Conservation (phyloP, 305 asterid species). For the Withania somnifera region DNA sequence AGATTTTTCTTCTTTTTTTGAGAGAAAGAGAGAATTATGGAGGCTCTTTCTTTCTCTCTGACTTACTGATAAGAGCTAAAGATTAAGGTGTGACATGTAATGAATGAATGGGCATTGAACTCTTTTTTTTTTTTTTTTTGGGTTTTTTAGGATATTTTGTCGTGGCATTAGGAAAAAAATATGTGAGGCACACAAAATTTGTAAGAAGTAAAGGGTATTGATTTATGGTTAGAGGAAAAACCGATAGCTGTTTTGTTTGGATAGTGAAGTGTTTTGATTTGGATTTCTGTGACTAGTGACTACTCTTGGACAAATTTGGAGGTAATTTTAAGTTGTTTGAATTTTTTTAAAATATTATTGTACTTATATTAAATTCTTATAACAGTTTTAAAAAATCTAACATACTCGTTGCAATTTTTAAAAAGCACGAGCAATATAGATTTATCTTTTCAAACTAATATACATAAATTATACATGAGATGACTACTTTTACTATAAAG, state of each 20-base stretch:
- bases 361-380: rapidly evolving
- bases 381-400: background rate
- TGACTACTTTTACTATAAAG: background rate
- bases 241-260: slow-evolving; percentile 7
- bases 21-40: slow-evolving; percentile 10
- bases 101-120: background rate
- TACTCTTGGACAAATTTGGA: slow-evolving; percentile 18
- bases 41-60: background rate
- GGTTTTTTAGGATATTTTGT: background rate
- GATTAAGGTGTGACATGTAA: background rate
- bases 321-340: background rate
- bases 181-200: slow-evolving; percentile 7
- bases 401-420: no score
- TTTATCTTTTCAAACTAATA: background rate
- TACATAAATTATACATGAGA: background rate
- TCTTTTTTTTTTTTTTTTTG: background rate
- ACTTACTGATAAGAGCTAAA: background rate
- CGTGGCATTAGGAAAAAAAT: background rate
- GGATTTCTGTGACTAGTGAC: slow-evolving; percentile 20
- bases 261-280: slow-evolving; percentile 9
- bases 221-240: background rate
- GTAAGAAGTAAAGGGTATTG: slow-evolving; percentile 21
- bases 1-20: no score
- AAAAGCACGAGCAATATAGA: no score
- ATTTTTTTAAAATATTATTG: background rate